Evolutionary conservation across 352 stramenopile species (phyloP).

Genomic region (Phytophthora parvispora): DNA sequence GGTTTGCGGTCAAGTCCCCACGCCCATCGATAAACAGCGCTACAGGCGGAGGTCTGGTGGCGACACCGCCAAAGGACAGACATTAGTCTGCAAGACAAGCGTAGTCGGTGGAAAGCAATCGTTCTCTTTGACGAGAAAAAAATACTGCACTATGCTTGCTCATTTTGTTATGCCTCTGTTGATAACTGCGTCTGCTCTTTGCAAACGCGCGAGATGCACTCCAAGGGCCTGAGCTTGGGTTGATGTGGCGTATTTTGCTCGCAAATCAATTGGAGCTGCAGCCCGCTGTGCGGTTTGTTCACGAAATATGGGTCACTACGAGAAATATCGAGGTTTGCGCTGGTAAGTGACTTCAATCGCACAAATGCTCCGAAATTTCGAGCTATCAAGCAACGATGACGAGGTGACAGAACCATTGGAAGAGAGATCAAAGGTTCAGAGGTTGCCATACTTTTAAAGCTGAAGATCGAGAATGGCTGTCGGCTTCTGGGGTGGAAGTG

Average conservation of each 20-base stretch:
- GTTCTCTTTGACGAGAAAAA: not conserved
- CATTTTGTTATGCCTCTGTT: not conserved
- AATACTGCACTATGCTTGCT: conserved; percentile 3
- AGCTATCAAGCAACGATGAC: conserved; percentile 18
- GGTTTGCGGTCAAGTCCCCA: conserved; percentile 62
- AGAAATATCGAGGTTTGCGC: not conserved
- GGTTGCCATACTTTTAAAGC: not conserved
- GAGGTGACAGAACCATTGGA: conserved; percentile 19
- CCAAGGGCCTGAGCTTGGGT: conserved; percentile 16
- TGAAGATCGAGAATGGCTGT: not conserved
- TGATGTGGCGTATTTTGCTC: conserved; percentile 12
- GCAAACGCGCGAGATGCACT: conserved; percentile 39
- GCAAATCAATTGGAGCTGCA: conserved; percentile 23
- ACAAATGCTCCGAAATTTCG: not conserved
- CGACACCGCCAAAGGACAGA: conserved; percentile 12
- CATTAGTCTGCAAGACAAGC: conserved; percentile 6
- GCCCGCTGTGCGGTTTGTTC: conserved; percentile 37
- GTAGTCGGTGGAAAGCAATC: too few species aligned
- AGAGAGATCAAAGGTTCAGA: conserved; percentile 11
- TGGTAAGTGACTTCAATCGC: not conserved
- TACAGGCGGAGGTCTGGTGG: not conserved
- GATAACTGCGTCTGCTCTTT: conserved; percentile 12
- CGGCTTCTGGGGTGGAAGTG: not conserved
- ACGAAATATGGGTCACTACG: conserved; percentile 15
- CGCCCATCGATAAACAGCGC: conserved; percentile 34